phyloP scores from a whole-genome alignment of 805 yeast species.

The Kuraishia molischiana region DNA sequence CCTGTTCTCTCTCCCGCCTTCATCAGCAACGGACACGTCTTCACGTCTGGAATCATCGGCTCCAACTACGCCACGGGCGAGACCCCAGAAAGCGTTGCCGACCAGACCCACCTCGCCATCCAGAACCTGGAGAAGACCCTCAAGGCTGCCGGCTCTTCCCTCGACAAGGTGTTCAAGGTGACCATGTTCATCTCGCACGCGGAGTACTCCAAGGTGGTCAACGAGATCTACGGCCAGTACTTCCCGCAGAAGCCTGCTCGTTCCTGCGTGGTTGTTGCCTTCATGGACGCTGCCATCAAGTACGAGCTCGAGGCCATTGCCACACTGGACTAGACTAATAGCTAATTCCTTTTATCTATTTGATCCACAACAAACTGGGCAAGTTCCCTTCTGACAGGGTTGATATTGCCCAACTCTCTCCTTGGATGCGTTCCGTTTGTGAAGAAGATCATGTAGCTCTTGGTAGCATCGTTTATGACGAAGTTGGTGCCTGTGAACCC shows the following conservation, averaged over 20 bases:
- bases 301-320: slow-evolving; percentile 42
- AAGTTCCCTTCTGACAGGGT: not conserved
- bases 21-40: slow-evolving; percentile 24
- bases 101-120: slow-evolving; percentile 29
- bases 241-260: slow-evolving; percentile 36
- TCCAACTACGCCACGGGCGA: slow-evolving; percentile 6
- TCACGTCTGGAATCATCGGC: slow-evolving; percentile 36
- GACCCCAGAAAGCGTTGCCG: slow-evolving; percentile 26
- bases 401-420: not conserved
- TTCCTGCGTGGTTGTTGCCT: slow-evolving; percentile 32
- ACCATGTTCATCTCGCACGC: slow-evolving; percentile 30
- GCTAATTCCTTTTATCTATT: no score
- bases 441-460: not conserved
- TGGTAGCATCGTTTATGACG: not conserved
- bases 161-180: slow-evolving; percentile 32
- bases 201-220: slow-evolving; percentile 25
- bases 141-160: slow-evolving; percentile 26
- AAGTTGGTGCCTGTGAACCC: slow-evolving; percentile 1
- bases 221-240: slow-evolving; percentile 28
- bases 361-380: not conserved
- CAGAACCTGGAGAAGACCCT: slow-evolving; percentile 26
- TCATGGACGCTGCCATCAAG: slow-evolving; percentile 36
- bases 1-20: slow-evolving; percentile 25
- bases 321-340: slow-evolving; percentile 5
- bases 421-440: not conserved